Percentiles rank a stretch among this genome's conserved stretches.
Evolutionary conservation across 352 stramenopile species (phyloP).

Genomic region (Phytophthora pini): DNA sequence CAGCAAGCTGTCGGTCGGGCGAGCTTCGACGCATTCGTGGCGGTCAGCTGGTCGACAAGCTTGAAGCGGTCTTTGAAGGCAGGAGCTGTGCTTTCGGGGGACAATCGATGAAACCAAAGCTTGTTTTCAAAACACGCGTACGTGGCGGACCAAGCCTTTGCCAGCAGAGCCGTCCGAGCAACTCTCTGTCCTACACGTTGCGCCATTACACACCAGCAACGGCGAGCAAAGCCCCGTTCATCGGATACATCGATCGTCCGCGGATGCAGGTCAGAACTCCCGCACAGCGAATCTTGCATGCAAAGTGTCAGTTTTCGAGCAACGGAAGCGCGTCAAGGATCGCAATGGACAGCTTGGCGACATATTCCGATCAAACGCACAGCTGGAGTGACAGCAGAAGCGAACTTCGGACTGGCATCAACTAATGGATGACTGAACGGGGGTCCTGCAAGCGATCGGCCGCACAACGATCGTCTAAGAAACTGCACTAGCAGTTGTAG

Average conservation of each 20-base stretch:
- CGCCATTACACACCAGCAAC: slow-evolving; percentile 19
- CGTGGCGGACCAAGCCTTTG: background rate
- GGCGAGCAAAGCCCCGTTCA: slow-evolving; percentile 17
- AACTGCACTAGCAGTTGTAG: slow-evolving; percentile 10
- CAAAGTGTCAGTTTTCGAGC: background rate
- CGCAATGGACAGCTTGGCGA: slow-evolving; percentile 1
- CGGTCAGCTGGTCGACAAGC: slow-evolving; percentile 2
- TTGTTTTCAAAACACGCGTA: slow-evolving; percentile 26
- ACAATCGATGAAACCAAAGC: slow-evolving; percentile 11
- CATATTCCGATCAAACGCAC: background rate
- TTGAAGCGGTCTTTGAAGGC: slow-evolving; percentile 1
- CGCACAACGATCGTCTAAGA: slow-evolving; percentile 13
- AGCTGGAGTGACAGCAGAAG: background rate
- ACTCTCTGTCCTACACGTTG: slow-evolving; percentile 23
- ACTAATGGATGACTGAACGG: slow-evolving; percentile 3
- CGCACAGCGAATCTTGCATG: slow-evolving; percentile 7
- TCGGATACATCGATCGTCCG: slow-evolving; percentile 22
- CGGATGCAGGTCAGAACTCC: slow-evolving; percentile 7
- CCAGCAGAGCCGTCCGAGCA: background rate
- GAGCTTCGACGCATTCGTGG: slow-evolving; percentile 5
- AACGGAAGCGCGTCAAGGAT: slow-evolving; percentile 1
- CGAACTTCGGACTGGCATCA: slow-evolving; percentile 2
- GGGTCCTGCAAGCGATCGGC: background rate
- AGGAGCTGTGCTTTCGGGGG: background rate
- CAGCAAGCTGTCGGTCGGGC: background rate